A percentile compares a stretch with the other conserved stretches of the same genome.
phyloP scores from a whole-genome alignment of 306 rosid species.

The Nissolia schottii region DNA sequence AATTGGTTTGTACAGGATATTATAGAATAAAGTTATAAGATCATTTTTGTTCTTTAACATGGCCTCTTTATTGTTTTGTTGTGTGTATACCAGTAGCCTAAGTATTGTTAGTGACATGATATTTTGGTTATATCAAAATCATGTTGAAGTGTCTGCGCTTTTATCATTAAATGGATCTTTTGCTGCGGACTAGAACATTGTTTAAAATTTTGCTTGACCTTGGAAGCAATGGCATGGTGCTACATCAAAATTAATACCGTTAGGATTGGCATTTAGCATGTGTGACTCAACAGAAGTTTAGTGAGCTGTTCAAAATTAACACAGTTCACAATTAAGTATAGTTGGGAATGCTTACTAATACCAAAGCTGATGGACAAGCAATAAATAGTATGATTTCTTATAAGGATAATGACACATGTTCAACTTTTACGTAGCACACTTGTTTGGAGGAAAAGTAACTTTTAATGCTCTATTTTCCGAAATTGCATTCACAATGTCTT shows the following conservation, averaged over 20 bases:
- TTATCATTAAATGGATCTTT: background rate
- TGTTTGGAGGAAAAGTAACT: too few relatives aligned
- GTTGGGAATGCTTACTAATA: background rate
- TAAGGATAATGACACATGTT: too few relatives aligned
- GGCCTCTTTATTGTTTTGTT: background rate
- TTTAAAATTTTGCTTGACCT: too few relatives aligned
- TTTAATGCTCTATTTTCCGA: too few relatives aligned
- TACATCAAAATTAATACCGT: background rate
- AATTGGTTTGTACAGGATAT: conserved; percentile 31
- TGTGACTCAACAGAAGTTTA: background rate
- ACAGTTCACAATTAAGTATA: background rate
- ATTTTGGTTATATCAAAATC: background rate
- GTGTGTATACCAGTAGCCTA: background rate
- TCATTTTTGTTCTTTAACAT: conserved; percentile 13
- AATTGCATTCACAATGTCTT: too few relatives aligned
- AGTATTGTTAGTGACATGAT: background rate
- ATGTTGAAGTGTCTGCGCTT: background rate
- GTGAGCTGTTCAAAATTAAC: background rate
- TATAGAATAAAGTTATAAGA: conserved; percentile 20
- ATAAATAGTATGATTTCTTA: too few relatives aligned
- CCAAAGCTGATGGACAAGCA: too few relatives aligned
- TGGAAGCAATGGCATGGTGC: background rate
- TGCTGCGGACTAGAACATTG: too few relatives aligned
- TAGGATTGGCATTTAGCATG: background rate
- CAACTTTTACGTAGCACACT: too few relatives aligned